Evolutionary conservation across 768 basidiomycete genomes (phyloP).

Genomic region (Lactifluus volemus): DNA sequence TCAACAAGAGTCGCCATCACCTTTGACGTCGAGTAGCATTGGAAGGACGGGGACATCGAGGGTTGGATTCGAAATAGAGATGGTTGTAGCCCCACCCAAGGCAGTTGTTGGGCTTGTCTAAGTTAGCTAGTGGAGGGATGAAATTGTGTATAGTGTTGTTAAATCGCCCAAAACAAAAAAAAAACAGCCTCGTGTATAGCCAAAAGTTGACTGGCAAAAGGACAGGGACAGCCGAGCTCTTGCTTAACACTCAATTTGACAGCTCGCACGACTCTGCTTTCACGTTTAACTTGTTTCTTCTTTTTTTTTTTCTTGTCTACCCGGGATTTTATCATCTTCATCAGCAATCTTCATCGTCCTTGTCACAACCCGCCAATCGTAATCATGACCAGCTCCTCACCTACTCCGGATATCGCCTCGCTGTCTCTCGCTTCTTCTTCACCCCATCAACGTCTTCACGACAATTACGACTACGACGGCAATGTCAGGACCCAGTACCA

Average conservation of each 20-base stretch:
- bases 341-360: not conserved
- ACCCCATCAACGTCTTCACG: conserved; percentile 73
- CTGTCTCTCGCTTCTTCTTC: conserved; percentile 55
- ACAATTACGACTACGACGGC: conserved; percentile 77
- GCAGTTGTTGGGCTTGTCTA: conserved; percentile 30
- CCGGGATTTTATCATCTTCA: not conserved
- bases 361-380: conserved; percentile 19
- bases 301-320: not conserved
- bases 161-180: not conserved
- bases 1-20: conserved; percentile 13
- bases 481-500: conserved; percentile 55
- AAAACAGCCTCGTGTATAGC: not conserved
- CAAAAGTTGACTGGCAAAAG: too few relatives aligned
- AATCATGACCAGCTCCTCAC: conserved; percentile 72
- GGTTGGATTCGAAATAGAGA: conserved; percentile 31
- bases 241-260: not conserved
- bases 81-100: conserved; percentile 37
- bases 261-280: not conserved
- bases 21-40: conserved; percentile 19
- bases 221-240: too few relatives aligned
- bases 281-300: not conserved
- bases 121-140: not conserved
- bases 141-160: not conserved
- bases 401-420: conserved; percentile 65
- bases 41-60: conserved; percentile 44